phyloP scores from a whole-genome alignment of 2,329 filamentous ascomycete species.

The Aureobasidium zeae region DNA sequence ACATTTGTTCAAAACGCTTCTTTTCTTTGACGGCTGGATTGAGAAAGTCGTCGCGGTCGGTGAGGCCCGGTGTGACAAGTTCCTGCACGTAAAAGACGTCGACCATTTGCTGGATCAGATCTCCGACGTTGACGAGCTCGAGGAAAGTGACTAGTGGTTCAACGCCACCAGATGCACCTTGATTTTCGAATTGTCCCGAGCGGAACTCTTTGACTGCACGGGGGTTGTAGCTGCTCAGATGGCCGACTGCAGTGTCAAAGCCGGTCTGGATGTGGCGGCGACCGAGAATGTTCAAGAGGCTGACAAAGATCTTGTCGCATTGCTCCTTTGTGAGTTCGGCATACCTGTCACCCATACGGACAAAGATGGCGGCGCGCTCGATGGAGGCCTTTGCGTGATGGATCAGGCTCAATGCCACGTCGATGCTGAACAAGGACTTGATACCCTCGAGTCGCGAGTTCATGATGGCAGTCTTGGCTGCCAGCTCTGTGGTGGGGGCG shows the following conservation, averaged over 20 bases:
- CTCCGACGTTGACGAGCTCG: conserved; percentile 94
- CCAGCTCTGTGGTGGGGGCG: conserved; percentile 80
- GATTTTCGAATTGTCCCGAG: conserved; percentile 16
- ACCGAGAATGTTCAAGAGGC: conserved; percentile 73
- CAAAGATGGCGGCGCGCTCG: conserved; percentile 75
- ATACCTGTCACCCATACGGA: conserved; percentile 62
- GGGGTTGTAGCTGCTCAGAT: conserved; percentile 85
- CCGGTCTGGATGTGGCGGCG: conserved; percentile 82
- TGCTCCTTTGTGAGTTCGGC: conserved; percentile 79
- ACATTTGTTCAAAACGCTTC: conserved; percentile 97
- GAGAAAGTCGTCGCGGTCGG: conserved; percentile 88
- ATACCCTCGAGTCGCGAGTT: conserved; percentile 90
- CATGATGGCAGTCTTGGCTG: conserved; percentile 97
- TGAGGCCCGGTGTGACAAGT: conserved; percentile 69
- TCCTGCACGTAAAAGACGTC: conserved; percentile 98
- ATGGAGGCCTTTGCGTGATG: conserved; percentile 81
- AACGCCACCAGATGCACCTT: conserved; percentile 45
- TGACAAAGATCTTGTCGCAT: conserved; percentile 81
- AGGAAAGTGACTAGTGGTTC: conserved; percentile 91
- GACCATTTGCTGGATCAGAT: conserved; percentile 97
- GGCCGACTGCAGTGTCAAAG: conserved; percentile 84
- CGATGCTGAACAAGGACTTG: conserved; percentile 88
- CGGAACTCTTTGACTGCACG: conserved; percentile 60
- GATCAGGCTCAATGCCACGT: conserved; percentile 81
- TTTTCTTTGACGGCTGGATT: conserved; percentile 88